Conservation (phyloP, 768 basidiomycete species). For the Boletus tomentosulus region DNA sequence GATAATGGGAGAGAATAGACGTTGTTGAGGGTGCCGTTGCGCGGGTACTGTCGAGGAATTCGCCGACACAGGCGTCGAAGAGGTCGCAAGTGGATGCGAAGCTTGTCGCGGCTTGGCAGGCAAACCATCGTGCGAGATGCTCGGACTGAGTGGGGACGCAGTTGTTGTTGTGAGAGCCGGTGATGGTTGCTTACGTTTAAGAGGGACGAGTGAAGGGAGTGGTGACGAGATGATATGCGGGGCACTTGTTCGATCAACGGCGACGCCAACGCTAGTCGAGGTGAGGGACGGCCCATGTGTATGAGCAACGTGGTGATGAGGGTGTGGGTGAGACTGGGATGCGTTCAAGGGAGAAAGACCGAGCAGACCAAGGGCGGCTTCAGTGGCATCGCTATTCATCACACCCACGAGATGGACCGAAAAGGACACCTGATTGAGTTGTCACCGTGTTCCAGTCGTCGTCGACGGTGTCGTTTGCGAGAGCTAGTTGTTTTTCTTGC, state of each 20-base stretch:
- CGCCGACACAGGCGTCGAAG: slow-evolving; percentile 12
- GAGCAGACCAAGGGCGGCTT: slow-evolving; percentile 56
- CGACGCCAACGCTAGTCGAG: slow-evolving; percentile 21
- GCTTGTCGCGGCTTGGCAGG: slow-evolving; percentile 15
- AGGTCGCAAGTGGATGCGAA: slow-evolving; percentile 15
- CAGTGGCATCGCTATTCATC: slow-evolving; percentile 54
- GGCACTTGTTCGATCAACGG: slow-evolving; percentile 21
- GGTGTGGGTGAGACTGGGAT: slow-evolving; percentile 25
- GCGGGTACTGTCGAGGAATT: slow-evolving; percentile 14
- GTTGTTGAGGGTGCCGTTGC: slow-evolving; percentile 13
- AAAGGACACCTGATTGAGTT: slow-evolving; percentile 2
- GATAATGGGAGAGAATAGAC: slow-evolving; percentile 17
- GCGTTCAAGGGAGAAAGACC: slow-evolving; percentile 42
- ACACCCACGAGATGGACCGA: slow-evolving; percentile 14
- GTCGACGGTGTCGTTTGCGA: slow-evolving; percentile 12
- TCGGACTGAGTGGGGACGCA: slow-evolving; percentile 7
- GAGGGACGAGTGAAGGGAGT: slow-evolving; percentile 32
- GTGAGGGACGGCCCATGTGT: slow-evolving; percentile 28
- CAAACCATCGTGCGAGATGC: slow-evolving; percentile 2
- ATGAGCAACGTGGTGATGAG: slow-evolving; percentile 23
- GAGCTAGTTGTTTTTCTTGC: slow-evolving; percentile 16
- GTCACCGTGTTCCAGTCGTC: slow-evolving; percentile 6
- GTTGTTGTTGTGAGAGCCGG: slow-evolving; percentile 14
- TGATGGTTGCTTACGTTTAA: slow-evolving; percentile 38
- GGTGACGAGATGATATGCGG: slow-evolving; percentile 20